Evolutionary conservation across 352 stramenopile genomes (phyloP).

Genomic region (Phytophthora melonis): DNA sequence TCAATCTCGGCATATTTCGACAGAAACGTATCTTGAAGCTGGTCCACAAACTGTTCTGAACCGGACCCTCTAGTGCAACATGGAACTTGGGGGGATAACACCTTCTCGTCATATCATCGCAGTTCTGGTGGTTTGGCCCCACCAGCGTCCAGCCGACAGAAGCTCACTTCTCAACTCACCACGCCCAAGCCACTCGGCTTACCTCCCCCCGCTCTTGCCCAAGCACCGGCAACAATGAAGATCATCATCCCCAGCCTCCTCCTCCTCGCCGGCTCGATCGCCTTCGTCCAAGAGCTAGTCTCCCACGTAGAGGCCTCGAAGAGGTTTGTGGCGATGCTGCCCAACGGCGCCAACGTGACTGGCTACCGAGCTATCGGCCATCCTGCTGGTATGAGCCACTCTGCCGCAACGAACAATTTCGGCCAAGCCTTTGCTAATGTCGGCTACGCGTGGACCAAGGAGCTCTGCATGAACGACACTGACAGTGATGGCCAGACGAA

Average conservation of each 20-base stretch:
- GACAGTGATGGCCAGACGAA: conserved; percentile 83
- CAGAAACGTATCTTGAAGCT: neutral
- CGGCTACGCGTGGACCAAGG: conserved; percentile 17
- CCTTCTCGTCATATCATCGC: neutral
- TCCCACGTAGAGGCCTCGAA: conserved; percentile 8
- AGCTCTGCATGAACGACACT: conserved; percentile 32
- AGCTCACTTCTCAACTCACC: conserved; percentile 13
- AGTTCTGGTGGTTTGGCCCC: neutral
- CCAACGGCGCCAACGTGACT: conserved; percentile 51
- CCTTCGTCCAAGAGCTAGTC: conserved; percentile 9
- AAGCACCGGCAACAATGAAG: conserved; percentile 11
- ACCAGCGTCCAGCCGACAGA: neutral
- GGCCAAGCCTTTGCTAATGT: neutral
- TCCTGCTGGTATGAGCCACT: conserved; percentile 18
- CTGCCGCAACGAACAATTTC: conserved; percentile 37
- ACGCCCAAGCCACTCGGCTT: conserved; percentile 13
- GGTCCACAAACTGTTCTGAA: neutral
- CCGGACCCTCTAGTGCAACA: no score
- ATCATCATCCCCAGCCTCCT: conserved; percentile 6
- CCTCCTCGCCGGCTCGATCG: conserved; percentile 2
- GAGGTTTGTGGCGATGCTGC: conserved; percentile 24
- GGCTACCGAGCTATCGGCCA: conserved; percentile 43
- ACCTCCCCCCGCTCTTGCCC: neutral
- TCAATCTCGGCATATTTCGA: no score
- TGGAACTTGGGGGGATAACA: neutral